Evolutionary conservation across 805 yeast genomes (phyloP), one percentile per base, ranked within the genome.

Genomic region (Schizosaccharomyces osmophilus): DNA sequence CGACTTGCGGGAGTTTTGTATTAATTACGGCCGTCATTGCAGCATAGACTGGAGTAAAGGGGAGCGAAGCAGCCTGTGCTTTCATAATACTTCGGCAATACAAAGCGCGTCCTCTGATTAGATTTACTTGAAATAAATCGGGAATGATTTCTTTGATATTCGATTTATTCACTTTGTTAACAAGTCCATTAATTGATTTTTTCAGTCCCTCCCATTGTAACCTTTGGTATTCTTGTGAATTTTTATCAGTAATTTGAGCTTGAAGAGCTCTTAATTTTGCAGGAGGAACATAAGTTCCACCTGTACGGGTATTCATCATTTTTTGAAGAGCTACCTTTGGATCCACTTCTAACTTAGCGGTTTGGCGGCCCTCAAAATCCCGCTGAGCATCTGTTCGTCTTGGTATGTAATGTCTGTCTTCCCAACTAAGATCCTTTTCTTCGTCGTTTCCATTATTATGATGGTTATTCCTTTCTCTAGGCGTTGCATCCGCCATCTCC

Each of bases 1-100:
- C 95, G 19, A 86, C 71, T 43, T 78, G 78, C 0, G 94, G 93
- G 3, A 85, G 69, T 65, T 83, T 79, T 4, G 84, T 77, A 69
- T 85, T 84, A 11, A 87, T 61, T 0, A 83, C 75, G 1, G 83
- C 75, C 0, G 79, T 75, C 43, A 87, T 66, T 0, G 84, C 72
- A 0, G 88, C 80, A 65, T 78, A 82, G 0, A 77, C 75, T 0
- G 79, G 70, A 0, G 84, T 75, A 63, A 69, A 72, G 0, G 73
- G 65, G 19, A 69, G 55, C 15, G 81, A 73, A 6, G 67, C 69
- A 15, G 74, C 67, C 66, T 81, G 85, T 0, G 78, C 75, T 59
- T 76, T 75, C 77, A 85, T 79, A 1, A 85, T 60, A 51, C 77
- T 71, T 59, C 81, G 74, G n/a, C 79, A 79, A 9, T 85, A 69